Base-by-base conservation (phyloP, 2,329 filamentous ascomycete genomes). In the Pseudogymnoascus sp. region DNA sequence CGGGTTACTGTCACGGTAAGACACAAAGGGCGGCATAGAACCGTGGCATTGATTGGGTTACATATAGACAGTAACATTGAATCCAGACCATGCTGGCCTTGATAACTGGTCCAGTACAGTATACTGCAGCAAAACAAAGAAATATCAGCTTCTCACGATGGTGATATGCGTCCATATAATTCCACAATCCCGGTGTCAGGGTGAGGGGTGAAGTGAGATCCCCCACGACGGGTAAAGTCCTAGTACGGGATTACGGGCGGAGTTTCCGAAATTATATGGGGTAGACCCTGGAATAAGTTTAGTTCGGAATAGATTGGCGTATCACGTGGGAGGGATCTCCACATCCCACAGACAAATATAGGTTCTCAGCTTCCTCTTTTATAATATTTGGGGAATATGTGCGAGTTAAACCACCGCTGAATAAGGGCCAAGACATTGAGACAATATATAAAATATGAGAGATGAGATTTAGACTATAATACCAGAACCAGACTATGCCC, bases 171-270 rank as follows among this genome's bases (percentile, higher is more conserved):
- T 12, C 51, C 8, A 16, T 14, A 57, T 34, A 57, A 57, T 57
- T 57, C 29, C 5, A 57, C 11, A 34, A 31, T 34, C 31, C 18
- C 29, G 51, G 51, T 34, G 51, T 12, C 10, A 36, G 10, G 10
- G 5, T 57, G 51, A 57, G 51, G 51, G 29, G 29, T 57, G 51
- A 57, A 34, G 51, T 34, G n/a, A 57, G 51, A 57, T 57, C 16
- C 51, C 51, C 51, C 51, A 57, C 51, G 51, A 29, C 29, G 29
- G 51, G n/a, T 57, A 57, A 57, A 57, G 51, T 57, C 29, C 51
- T 57, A 57, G 29, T 36, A 57, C 51, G 51, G 51, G 12, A 57
- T 57, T 57, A 57, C 29, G 51, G 51, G 51, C 51, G 51, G 51
- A 57, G 29, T 57, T 57, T 34, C 51, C 51, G 51, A 54, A 54